phyloP scores from a whole-genome alignment of 257 asterid species.

The Fraxinus pennsylvanica region DNA sequence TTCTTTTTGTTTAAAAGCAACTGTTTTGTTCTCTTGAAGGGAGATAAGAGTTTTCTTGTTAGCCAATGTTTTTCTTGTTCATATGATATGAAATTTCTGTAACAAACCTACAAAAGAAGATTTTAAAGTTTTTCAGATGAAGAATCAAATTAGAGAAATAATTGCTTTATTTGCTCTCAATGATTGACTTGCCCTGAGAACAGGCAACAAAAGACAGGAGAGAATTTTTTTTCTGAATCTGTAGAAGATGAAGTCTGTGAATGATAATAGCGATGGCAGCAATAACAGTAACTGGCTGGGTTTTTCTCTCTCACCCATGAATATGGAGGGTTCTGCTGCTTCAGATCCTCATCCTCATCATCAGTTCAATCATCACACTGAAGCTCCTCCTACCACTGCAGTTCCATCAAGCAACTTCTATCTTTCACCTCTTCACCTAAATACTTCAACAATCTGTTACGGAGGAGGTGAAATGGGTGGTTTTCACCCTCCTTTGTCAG shows the following conservation, averaged over 20 bases:
- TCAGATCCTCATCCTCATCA: background rate
- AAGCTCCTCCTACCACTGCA: conserved; percentile 23
- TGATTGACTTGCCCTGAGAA: background rate
- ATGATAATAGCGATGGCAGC: background rate
- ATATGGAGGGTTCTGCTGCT: conserved; percentile 42
- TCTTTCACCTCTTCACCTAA: conserved; percentile 29
- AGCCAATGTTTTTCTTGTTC: background rate
- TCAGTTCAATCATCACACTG: background rate
- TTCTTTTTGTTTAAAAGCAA: conserved; percentile 67
- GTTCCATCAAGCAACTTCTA: too few species aligned
- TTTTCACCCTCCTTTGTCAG: conserved; percentile 46
- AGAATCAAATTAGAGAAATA: background rate
- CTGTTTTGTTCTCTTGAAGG: background rate
- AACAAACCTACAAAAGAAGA: background rate
- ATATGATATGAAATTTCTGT: background rate
- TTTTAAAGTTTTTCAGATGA: background rate
- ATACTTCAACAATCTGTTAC: too few species aligned
- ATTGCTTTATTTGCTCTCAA: background rate
- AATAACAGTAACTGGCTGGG: conserved; percentile 58
- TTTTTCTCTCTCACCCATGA: conserved; percentile 82
- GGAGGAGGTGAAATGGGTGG: conserved; percentile 8
- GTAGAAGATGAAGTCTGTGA: conserved; percentile 48
- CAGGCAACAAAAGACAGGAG: background rate
- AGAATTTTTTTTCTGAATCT: background rate
- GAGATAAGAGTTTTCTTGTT: background rate